Evolutionary conservation across 1,284 basidiomycete genomes (phyloP).

Genomic region (Lignosus rhinocerotis): DNA sequence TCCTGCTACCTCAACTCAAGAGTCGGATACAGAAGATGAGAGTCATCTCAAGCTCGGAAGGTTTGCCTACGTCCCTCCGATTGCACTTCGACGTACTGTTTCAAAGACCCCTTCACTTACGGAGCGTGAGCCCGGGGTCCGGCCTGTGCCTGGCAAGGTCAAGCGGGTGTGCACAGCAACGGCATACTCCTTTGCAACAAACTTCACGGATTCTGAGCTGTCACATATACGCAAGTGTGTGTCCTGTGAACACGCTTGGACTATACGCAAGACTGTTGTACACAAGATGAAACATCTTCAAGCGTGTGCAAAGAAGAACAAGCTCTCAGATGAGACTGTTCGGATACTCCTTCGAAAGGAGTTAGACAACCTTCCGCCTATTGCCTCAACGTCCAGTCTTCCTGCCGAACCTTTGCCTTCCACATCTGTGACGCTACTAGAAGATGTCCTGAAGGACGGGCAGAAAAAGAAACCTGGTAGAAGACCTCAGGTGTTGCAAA

Average conservation of each 20-base stretch:
- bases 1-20: background rate
- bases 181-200: slow-evolving; percentile 28
- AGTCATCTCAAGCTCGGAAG: slow-evolving; percentile 10
- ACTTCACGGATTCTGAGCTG: slow-evolving; percentile 49
- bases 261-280: slow-evolving; percentile 55
- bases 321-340: slow-evolving; percentile 56
- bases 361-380: slow-evolving; percentile 32
- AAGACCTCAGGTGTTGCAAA: slow-evolving; percentile 42
- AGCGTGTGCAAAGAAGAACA: slow-evolving; percentile 62
- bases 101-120: slow-evolving; percentile 15
- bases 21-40: slow-evolving; percentile 1
- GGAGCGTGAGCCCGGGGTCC: background rate
- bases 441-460: slow-evolving; percentile 49
- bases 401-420: slow-evolving; percentile 27
- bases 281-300: slow-evolving; percentile 69
- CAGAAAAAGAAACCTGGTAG: slow-evolving; percentile 46
- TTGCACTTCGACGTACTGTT: slow-evolving; percentile 1
- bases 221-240: slow-evolving; percentile 56
- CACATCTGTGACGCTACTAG: slow-evolving; percentile 49
- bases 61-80: slow-evolving; percentile 16
- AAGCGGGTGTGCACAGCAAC: slow-evolving; percentile 3
- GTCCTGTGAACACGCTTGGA: slow-evolving; percentile 68
- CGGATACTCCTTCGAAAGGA: slow-evolving; percentile 51
- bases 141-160: background rate
- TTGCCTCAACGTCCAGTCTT: slow-evolving; percentile 28